These are phyloP conservation scores for Immersiella caudata DNA, from an alignment of 495 filamentous ascomycete genomes.

Conservation along the genomic window DNA sequence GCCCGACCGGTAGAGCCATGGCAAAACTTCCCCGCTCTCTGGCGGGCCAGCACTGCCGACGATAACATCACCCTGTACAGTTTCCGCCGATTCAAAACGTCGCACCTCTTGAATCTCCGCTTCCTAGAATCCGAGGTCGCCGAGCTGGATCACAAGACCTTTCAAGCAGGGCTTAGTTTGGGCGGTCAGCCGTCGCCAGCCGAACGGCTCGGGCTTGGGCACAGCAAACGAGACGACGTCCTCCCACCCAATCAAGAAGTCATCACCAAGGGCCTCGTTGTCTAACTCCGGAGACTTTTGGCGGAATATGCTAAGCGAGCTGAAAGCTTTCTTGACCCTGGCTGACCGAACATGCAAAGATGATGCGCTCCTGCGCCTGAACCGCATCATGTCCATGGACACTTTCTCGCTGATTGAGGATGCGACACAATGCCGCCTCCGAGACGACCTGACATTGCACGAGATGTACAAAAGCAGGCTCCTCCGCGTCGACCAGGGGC, in stretches of 20 bases:
- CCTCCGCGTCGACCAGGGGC: too few relatives aligned
- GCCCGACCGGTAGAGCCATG: too few relatives aligned
- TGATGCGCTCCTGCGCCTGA: too few relatives aligned
- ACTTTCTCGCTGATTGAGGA: too few relatives aligned
- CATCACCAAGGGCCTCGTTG: neutral
- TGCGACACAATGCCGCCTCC: too few relatives aligned
- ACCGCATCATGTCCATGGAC: too few relatives aligned
- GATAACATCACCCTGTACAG: slow-evolving; percentile 12
- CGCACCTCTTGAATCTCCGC: slow-evolving; percentile 11
- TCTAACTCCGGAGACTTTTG: slow-evolving; percentile 1
- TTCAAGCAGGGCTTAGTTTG: slow-evolving; percentile 12
- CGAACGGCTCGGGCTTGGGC: slow-evolving; percentile 9
- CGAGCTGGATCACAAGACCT: slow-evolving; percentile 5
- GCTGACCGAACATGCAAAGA: too few relatives aligned
- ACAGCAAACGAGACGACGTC: slow-evolving; percentile 2
- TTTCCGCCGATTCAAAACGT: slow-evolving; percentile 13
- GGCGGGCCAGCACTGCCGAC: slow-evolving; percentile 5
- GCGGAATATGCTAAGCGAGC: too few relatives aligned
- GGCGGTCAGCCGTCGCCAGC: neutral
- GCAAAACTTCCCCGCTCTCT: neutral
- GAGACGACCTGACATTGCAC: too few relatives aligned
- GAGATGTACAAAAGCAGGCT: too few relatives aligned
- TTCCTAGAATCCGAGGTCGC: slow-evolving; percentile 14
- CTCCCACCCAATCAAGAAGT: neutral
- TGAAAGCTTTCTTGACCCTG: too few relatives aligned